A percentile compares a stretch with the other conserved stretches of the same genome.
phyloP scores from a whole-genome alignment of 2,329 filamentous ascomycete genomes.

The Pseudogymnoascus sp. region DNA sequence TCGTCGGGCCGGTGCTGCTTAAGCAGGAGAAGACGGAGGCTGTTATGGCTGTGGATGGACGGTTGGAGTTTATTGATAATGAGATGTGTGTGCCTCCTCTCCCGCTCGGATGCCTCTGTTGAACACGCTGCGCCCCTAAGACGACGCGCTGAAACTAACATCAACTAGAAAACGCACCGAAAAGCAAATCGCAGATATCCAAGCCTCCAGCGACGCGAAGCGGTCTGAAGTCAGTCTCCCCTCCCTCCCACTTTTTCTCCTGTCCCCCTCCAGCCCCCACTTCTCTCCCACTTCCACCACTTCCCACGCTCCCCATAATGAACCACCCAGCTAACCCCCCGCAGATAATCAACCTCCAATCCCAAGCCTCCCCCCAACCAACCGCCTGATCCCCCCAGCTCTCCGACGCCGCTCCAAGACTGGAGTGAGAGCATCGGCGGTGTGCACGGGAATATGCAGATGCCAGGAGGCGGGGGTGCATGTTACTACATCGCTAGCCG shows the following conservation, averaged over 20 bases:
- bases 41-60: constrained; percentile 79
- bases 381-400: background rate
- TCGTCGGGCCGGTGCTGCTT: constrained; percentile 82
- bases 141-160: background rate
- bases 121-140: too few relatives aligned
- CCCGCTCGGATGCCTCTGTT: too few relatives aligned
- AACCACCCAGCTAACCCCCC: background rate
- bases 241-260: background rate
- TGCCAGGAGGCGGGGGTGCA: background rate
- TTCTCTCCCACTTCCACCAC: background rate
- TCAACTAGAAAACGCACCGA: constrained; percentile 54
- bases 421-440: background rate
- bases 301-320: background rate
- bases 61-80: constrained; percentile 84
- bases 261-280: background rate
- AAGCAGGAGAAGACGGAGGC: constrained; percentile 94
- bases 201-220: constrained; percentile 55
- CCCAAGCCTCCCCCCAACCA: background rate
- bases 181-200: constrained; percentile 52
- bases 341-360: constrained; percentile 3
- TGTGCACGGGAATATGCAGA: background rate
- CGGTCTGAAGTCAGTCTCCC: constrained; percentile 49
- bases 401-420: background rate
- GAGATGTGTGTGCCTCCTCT: constrained; percentile 61
- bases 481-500: background rate